phyloP scores from a whole-genome alignment of 2,329 filamentous ascomycete species.

The Nothomitra cinnamomea region DNA sequence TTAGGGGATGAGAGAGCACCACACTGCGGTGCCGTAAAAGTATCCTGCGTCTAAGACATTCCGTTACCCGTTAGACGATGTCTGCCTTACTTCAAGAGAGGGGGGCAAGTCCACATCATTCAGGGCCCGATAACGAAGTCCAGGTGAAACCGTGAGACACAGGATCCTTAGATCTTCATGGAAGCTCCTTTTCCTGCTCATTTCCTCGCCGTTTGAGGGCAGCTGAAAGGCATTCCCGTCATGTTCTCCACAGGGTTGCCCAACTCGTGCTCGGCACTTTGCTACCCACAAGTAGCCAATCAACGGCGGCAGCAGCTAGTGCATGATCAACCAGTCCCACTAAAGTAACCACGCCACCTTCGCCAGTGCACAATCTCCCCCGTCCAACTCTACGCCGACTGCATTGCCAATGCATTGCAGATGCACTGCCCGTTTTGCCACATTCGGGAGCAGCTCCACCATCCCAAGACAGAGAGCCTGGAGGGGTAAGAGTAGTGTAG shows the following conservation, averaged over 20 bases:
- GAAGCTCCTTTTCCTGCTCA: background rate
- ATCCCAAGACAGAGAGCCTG: too few species aligned
- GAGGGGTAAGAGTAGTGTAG: background rate
- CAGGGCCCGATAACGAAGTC: background rate
- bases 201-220: background rate
- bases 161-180: too few species aligned
- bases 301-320: background rate
- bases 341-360: background rate
- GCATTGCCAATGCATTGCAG: too few species aligned
- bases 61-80: background rate
- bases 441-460: background rate
- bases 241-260: background rate
- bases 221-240: background rate
- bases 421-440: background rate
- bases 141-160: background rate
- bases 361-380: background rate
- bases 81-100: background rate
- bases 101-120: background rate
- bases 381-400: too few species aligned
- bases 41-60: too few species aligned
- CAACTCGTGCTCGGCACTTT: background rate
- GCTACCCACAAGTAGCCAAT: background rate
- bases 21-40: too few species aligned
- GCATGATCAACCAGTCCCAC: background rate
- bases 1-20: too few species aligned